These are phyloP conservation scores for Lasiosphaeria ovina DNA, from an alignment of 495 filamentous ascomycete species.

Conservation along the genomic window DNA sequence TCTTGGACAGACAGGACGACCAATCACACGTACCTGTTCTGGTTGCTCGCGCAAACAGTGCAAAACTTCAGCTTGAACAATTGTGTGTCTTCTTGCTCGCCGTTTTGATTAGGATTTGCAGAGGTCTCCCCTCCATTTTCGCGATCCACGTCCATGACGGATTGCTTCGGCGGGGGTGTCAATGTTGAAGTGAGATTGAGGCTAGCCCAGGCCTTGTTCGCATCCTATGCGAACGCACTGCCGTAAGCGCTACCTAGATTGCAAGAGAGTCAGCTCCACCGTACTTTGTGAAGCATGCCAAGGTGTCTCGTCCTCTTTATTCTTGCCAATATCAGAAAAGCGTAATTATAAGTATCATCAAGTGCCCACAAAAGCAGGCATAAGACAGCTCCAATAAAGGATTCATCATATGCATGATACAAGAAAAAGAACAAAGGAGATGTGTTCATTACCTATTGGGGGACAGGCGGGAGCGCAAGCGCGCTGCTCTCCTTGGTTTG, in stretches of 20 bases:
- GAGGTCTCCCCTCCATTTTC: conserved; percentile 30
- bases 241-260: background rate
- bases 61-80: conserved; percentile 90
- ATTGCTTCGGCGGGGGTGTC: background rate
- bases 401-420: conserved; percentile 45
- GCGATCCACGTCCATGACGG: conserved; percentile 32
- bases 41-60: conserved; percentile 96
- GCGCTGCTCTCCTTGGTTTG: conserved; percentile 2
- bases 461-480: conserved; percentile 3
- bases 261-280: background rate
- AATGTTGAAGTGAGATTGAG: conserved; percentile 5
- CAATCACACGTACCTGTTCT: conserved; percentile 66
- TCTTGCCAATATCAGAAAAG: conserved; percentile 43
- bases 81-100: conserved; percentile 37
- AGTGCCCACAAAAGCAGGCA: conserved; percentile 39
- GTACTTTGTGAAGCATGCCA: background rate
- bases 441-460: conserved; percentile 11
- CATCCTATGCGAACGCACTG: background rate
- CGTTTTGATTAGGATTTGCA: conserved; percentile 37
- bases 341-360: conserved; percentile 56
- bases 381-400: conserved; percentile 99
- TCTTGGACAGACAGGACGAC: background rate
- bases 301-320: background rate
- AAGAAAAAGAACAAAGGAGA: conserved; percentile 7
- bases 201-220: background rate